phyloP scores from a whole-genome alignment of 345 rosid species.

The Toxicodendron radicans region DNA sequence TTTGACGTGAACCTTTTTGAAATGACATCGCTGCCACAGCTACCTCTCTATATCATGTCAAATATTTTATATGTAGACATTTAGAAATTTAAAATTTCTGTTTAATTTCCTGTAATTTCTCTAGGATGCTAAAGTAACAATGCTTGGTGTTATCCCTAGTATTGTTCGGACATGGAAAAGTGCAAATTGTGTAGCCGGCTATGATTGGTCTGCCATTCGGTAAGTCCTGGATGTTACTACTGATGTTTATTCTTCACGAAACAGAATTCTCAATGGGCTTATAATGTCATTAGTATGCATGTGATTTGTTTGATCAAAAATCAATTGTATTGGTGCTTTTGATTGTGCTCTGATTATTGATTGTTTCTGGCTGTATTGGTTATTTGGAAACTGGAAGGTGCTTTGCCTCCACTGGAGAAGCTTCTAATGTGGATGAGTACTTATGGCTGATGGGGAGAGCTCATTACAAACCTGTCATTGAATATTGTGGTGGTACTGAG shows the following conservation, averaged over 20 bases:
- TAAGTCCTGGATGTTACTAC: constrained; percentile 17
- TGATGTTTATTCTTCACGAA: constrained; percentile 9
- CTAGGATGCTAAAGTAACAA: constrained; percentile 89
- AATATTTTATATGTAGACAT: neutral
- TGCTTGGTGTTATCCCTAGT: constrained; percentile 98
- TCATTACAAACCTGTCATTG: constrained; percentile 81
- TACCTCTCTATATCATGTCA: neutral
- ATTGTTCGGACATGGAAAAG: constrained; percentile 89
- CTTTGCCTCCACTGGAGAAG: constrained; percentile 98
- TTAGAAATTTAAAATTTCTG: neutral
- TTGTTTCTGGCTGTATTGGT: constrained; percentile 23
- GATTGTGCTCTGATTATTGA: constrained; percentile 12
- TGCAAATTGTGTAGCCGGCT: constrained; percentile 61
- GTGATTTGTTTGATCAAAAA: neutral
- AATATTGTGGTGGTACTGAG: constrained; percentile 98
- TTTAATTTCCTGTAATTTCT: constrained; percentile 22
- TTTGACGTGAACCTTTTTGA: neutral
- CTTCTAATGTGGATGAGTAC: constrained; percentile 88
- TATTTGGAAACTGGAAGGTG: constrained; percentile 53
- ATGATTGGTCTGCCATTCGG: constrained; percentile 97
- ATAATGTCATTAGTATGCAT: constrained; percentile 3
- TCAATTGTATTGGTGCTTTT: constrained; percentile 4
- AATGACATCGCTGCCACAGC: neutral
- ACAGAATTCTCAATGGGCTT: neutral
- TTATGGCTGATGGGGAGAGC: constrained; percentile 98